Conservation (phyloP, 2,329 filamentous ascomycete genomes). For the Neurospora crassa region DNA sequence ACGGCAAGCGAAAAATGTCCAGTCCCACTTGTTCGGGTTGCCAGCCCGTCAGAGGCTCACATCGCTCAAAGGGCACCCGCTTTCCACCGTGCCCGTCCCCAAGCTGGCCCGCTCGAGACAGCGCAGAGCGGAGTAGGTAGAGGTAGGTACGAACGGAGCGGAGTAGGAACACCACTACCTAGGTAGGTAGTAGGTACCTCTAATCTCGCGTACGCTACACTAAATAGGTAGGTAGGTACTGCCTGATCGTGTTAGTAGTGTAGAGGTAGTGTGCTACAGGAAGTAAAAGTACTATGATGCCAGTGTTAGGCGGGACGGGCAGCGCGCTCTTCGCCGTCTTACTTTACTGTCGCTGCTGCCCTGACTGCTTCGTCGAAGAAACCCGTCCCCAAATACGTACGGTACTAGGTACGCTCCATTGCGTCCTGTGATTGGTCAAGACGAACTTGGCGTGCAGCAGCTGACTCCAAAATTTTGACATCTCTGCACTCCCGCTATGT, state of each 20-base stretch:
- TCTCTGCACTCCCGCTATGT: not conserved
- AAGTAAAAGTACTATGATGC: not conserved
- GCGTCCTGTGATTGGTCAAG: not conserved
- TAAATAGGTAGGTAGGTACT: too few species aligned
- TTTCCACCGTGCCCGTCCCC: not conserved
- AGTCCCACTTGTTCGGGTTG: not conserved
- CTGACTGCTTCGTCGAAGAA: not conserved
- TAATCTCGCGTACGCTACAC: too few species aligned
- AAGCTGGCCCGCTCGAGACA: not conserved
- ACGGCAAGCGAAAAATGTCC: conserved; percentile 11
- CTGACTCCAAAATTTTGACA: not conserved
- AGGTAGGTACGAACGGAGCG: too few species aligned
- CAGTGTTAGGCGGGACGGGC: not conserved
- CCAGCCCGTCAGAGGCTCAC: not conserved
- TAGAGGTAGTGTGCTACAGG: too few species aligned
- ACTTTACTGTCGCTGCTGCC: not conserved
- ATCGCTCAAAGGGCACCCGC: not conserved
- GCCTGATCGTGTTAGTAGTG: too few species aligned
- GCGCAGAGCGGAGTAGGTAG: not conserved
- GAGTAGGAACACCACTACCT: too few species aligned
- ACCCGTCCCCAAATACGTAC: not conserved
- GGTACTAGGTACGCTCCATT: not conserved
- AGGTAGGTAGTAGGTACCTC: not conserved
- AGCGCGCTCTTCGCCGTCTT: too few species aligned
- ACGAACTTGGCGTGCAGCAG: not conserved